Evolutionary conservation across 495 filamentous ascomycete species (phyloP).

Genomic region (Xylaria curta): DNA sequence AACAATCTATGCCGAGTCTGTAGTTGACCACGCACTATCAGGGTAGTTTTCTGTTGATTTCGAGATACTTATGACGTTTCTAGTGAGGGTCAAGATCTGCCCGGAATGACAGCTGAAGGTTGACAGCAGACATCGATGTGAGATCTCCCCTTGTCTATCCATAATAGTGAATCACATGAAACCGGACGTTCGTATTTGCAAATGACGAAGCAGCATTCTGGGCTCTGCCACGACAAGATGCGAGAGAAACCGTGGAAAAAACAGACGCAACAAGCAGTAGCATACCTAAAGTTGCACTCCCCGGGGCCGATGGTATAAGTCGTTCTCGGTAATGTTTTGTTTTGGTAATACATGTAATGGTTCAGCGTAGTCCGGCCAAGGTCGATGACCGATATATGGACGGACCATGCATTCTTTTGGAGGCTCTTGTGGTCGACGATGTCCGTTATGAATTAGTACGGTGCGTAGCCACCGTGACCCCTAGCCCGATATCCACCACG

Average conservation of each 20-base stretch:
- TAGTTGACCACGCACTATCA: background rate
- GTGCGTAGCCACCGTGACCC: slow-evolving; percentile 74
- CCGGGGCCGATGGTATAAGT: background rate
- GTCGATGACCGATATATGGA: slow-evolving; percentile 11
- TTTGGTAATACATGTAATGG: slow-evolving; percentile 24
- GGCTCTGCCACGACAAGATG: background rate
- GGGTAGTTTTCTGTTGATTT: slow-evolving; percentile 5
- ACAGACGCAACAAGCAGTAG: slow-evolving; percentile 15
- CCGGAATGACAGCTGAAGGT: background rate
- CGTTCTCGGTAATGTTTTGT: slow-evolving; percentile 21
- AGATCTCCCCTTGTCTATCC: slow-evolving; percentile 18
- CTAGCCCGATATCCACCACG: slow-evolving; percentile 82
- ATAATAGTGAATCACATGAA: slow-evolving; percentile 11
- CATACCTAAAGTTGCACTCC: background rate
- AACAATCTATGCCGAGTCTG: background rate
- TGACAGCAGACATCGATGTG: slow-evolving; percentile 1
- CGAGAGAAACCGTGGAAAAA: slow-evolving; percentile 17
- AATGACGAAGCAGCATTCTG: slow-evolving; percentile 17
- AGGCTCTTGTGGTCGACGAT: background rate
- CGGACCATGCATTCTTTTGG: background rate
- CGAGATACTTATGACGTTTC: slow-evolving; percentile 6
- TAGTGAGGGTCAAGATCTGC: slow-evolving; percentile 15
- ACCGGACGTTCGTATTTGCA: slow-evolving; percentile 19
- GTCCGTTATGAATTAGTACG: slow-evolving; percentile 63
- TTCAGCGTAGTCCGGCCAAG: slow-evolving; percentile 4